Conservation (phyloP, 495 filamentous ascomycete species). For the Penicillium atrosanguineum region DNA sequence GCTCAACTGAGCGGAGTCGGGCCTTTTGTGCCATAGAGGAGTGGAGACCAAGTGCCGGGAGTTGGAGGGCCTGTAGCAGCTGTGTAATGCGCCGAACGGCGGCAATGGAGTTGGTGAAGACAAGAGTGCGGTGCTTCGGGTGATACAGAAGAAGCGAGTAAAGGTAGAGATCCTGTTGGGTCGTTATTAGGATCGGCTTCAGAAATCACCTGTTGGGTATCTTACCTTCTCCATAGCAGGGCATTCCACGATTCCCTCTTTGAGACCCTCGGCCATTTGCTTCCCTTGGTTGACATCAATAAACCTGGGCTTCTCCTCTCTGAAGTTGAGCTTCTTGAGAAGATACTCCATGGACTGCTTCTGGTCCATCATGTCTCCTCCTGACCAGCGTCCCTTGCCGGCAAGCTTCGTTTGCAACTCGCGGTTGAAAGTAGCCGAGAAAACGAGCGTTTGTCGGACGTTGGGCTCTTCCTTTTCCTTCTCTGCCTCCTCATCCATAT, state of each 20-base stretch:
- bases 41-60: constrained; percentile 77
- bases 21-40: constrained; percentile 96
- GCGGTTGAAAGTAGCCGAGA: constrained; percentile 94
- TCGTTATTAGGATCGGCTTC: constrained; percentile 3
- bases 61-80: constrained; percentile 76
- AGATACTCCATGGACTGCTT: constrained; percentile 90
- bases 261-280: constrained; percentile 82
- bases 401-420: constrained; percentile 85
- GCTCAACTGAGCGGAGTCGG: constrained; percentile 87
- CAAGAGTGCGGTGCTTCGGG: constrained; percentile 70
- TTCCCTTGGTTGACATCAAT: constrained; percentile 84
- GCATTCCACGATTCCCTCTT: constrained; percentile 90
- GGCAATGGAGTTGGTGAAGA: constrained; percentile 95
- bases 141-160: constrained; percentile 85
- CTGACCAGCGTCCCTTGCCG: constrained; percentile 59
- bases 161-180: constrained; percentile 76
- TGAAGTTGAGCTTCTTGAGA: constrained; percentile 84
- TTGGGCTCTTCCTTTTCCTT: constrained; percentile 21
- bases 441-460: constrained; percentile 76
- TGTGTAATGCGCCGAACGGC: constrained; percentile 85
- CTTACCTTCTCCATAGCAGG: constrained; percentile 84
- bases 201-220: not conserved
- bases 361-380: constrained; percentile 60
- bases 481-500: constrained; percentile 34
- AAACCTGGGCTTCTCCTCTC: constrained; percentile 78